Conservation (phyloP, 371 early-diverging fungal genomes). For the Lichtheimia ornata region DNA sequence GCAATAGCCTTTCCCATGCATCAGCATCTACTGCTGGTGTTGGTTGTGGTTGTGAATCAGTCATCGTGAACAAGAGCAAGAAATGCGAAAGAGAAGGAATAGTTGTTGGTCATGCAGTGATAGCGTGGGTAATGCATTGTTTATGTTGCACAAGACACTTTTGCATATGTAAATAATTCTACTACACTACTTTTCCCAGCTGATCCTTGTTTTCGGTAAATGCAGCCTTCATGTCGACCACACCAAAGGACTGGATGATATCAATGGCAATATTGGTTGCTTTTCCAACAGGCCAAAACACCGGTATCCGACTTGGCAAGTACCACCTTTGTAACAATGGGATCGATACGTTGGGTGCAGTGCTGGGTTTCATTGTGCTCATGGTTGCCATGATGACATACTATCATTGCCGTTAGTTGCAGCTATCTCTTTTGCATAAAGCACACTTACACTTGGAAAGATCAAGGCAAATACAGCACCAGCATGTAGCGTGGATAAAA, state of each 20-base stretch:
- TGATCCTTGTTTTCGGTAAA: constrained; percentile 15
- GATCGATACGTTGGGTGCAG: neutral
- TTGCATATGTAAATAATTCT: neutral
- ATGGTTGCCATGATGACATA: constrained; percentile 50
- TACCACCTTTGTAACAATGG: neutral
- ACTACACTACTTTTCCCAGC: constrained; percentile 13
- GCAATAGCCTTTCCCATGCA: constrained; percentile 35
- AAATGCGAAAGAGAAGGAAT: neutral
- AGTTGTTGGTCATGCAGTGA: no score
- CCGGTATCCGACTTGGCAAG: constrained; percentile 12
- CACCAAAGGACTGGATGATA: neutral
- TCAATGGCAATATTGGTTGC: neutral
- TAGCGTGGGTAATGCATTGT: no score
- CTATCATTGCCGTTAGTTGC: constrained; percentile 12
- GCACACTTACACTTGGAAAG: constrained; percentile 47
- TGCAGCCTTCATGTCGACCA: neutral
- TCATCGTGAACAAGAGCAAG: neutral
- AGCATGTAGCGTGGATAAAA: constrained; percentile 42
- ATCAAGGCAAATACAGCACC: constrained; percentile 50
- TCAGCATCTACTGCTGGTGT: constrained; percentile 28
- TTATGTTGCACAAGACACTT: no score
- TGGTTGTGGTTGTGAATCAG: constrained; percentile 13
- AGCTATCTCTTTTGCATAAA: neutral
- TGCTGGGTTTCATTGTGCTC: constrained; percentile 30
- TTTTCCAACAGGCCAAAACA: constrained; percentile 12